A percentile compares a stretch with the other conserved stretches of the same genome.
phyloP scores from a whole-genome alignment of 179 eudicot species.

The Beta lomatogona region DNA sequence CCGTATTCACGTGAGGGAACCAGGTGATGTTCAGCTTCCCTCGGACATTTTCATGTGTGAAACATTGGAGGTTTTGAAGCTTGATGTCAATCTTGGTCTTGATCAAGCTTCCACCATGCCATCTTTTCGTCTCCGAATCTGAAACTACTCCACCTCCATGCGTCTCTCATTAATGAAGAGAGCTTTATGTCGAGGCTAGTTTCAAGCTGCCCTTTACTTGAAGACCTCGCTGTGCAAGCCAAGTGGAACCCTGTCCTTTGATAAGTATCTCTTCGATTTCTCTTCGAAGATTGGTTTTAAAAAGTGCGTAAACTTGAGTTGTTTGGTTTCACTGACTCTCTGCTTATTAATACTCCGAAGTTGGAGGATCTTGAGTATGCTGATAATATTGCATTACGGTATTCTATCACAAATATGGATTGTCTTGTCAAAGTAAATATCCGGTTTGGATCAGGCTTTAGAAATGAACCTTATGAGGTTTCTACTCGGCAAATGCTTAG shows the following conservation, averaged over 20 bases:
- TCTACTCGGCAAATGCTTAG: no score
- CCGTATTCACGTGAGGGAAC: background rate
- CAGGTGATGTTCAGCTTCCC: background rate
- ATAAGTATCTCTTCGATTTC: background rate
- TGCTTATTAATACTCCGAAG: conserved; percentile 1
- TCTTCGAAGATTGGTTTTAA: background rate
- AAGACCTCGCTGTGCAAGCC: background rate
- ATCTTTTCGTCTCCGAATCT: background rate
- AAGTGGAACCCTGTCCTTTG: background rate
- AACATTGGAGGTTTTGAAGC: conserved; percentile 10
- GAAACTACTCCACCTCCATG: background rate
- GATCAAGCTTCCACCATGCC: background rate
- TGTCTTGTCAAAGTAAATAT: background rate
- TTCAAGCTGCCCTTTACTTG: conserved; percentile 8
- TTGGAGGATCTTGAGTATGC: background rate
- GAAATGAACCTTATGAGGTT: no score
- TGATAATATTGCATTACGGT: background rate
- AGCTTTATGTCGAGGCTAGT: background rate
- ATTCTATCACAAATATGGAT: background rate
- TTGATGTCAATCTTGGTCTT: conserved; percentile 2
- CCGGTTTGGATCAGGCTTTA: no score
- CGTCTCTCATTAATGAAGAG: background rate
- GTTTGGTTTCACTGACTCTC: background rate
- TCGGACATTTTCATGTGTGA: background rate
- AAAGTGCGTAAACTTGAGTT: background rate